Conservation (phyloP, 2,329 filamentous ascomycete species). For the Akanthomyces dipterigenus region DNA sequence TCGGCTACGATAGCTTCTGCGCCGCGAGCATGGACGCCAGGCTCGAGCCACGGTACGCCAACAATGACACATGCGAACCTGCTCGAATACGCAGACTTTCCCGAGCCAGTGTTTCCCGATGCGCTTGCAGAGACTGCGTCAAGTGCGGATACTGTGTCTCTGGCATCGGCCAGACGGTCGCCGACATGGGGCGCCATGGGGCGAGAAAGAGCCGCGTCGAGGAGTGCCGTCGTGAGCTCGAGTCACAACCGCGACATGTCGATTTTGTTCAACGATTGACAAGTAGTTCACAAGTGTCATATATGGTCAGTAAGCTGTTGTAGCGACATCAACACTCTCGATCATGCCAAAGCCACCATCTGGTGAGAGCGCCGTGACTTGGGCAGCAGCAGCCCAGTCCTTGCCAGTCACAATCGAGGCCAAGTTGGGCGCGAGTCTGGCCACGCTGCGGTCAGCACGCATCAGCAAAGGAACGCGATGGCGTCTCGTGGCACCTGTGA, state of each 20-base stretch:
- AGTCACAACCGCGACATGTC: slow-evolving; percentile 9
- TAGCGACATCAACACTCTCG: too few species aligned
- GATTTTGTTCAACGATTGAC: not conserved
- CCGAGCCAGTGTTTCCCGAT: not conserved
- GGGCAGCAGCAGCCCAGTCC: too few species aligned
- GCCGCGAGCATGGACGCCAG: not conserved
- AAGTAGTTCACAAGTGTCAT: not conserved
- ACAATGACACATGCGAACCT: not conserved
- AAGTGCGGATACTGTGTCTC: not conserved
- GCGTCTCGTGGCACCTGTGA: too few species aligned
- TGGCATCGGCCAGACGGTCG: not conserved
- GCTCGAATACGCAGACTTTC: slow-evolving; percentile 6
- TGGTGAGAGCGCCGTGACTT: too few species aligned
- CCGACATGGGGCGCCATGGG: not conserved
- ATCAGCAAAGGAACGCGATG: too few species aligned
- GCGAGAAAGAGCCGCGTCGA: not conserved
- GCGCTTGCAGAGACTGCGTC: not conserved
- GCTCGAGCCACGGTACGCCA: not conserved
- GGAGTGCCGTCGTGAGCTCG: not conserved
- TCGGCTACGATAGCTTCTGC: not conserved
- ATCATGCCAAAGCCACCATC: too few species aligned
- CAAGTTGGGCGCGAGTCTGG: too few species aligned
- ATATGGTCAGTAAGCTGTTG: too few species aligned
- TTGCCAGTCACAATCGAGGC: too few species aligned
- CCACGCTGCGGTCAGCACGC: too few species aligned